These are phyloP conservation scores for Pluteus cervinus DNA, from an alignment of 768 basidiomycete genomes.

Conservation along the genomic window DNA sequence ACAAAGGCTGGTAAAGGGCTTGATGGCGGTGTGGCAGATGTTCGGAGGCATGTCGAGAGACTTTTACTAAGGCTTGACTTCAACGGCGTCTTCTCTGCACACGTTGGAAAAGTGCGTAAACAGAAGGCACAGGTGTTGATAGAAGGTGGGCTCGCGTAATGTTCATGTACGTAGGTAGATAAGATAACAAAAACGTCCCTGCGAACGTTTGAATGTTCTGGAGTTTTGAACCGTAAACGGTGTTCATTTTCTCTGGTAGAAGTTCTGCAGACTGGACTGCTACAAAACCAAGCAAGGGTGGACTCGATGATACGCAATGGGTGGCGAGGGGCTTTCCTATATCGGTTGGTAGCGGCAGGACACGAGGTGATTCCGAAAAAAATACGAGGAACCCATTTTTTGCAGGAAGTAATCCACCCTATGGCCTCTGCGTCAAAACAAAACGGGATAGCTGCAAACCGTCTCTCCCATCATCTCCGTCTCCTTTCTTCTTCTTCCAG, in stretches of 20 bases:
- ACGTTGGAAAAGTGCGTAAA: conserved; percentile 21
- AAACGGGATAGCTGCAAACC: too few species aligned
- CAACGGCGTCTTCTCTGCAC: conserved; percentile 67
- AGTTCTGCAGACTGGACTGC: too few species aligned
- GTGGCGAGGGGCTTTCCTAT: too few species aligned
- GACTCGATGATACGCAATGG: too few species aligned
- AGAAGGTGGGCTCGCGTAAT: conserved; percentile 30
- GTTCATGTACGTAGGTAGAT: conserved; percentile 5
- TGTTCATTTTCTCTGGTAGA: too few species aligned
- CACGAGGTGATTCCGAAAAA: too few species aligned
- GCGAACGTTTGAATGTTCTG: background rate
- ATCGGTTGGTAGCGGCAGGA: too few species aligned
- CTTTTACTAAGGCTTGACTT: conserved; percentile 80
- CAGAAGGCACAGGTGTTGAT: conserved; percentile 34
- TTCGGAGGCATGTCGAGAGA: conserved; percentile 77
- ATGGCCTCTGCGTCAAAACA: conserved; percentile 37
- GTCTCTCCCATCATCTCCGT: conserved; percentile 60
- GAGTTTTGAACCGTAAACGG: background rate
- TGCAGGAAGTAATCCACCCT: conserved; percentile 23
- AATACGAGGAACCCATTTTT: too few species aligned
- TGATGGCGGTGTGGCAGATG: conserved; percentile 56
- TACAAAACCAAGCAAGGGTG: too few species aligned
- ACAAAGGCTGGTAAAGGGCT: conserved; percentile 43
- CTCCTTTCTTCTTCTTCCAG: conserved; percentile 48
- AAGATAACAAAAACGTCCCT: background rate